Conservation (phyloP, 116 monocot genomes). For the Phalaenopsis hybrid region DNA sequence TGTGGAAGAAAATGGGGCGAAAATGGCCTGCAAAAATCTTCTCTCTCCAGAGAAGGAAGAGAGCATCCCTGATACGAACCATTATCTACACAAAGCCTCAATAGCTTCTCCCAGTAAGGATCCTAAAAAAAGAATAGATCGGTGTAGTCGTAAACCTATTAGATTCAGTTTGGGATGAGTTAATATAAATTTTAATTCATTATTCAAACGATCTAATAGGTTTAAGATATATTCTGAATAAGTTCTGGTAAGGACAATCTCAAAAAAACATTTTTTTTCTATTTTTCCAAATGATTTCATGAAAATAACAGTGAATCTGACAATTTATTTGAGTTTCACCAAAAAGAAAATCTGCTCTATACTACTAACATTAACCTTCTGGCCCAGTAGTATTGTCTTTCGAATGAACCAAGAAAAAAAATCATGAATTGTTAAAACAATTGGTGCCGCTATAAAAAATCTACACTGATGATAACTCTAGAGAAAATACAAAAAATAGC, state of each 20-base stretch:
- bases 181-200: too few relatives aligned
- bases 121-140: slow-evolving; percentile 10
- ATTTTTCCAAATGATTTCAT: too few relatives aligned
- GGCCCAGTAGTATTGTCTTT: background rate
- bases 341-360: background rate
- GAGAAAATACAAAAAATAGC: too few relatives aligned
- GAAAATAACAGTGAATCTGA: background rate
- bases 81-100: slow-evolving; percentile 18
- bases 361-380: background rate
- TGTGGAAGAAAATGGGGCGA: background rate
- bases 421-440: too few relatives aligned
- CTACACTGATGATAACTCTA: too few relatives aligned
- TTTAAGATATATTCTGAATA: too few relatives aligned
- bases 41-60: slow-evolving; percentile 8
- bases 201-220: too few relatives aligned
- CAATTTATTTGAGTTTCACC: background rate
- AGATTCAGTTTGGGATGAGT: background rate
- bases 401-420: too few relatives aligned
- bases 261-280: too few relatives aligned
- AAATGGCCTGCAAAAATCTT: background rate
- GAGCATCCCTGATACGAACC: slow-evolving; percentile 23
- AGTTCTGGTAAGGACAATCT: too few relatives aligned
- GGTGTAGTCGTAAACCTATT: background rate
- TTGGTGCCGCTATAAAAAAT: too few relatives aligned
- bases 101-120: slow-evolving; percentile 23